A percentile compares a stretch with the other conserved stretches of the same genome.
phyloP scores from a whole-genome alignment of 2,329 filamentous ascomycete genomes.

The Macrophomina phaseolina region DNA sequence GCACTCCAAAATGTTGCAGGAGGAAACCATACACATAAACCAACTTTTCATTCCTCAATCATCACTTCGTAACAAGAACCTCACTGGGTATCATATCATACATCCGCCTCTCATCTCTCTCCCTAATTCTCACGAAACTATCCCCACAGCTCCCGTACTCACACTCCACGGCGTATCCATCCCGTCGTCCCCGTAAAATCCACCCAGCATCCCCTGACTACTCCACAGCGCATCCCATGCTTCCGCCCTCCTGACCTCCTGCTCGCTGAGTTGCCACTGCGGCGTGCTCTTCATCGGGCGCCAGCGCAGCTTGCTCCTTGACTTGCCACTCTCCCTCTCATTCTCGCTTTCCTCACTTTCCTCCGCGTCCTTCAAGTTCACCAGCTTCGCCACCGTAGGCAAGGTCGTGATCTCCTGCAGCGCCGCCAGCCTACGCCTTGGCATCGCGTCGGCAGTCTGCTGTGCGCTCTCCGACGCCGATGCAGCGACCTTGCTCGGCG shows the following conservation, averaged over 20 bases:
- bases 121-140: background rate
- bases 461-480: background rate
- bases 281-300: conserved; percentile 27
- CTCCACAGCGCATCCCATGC: conserved; percentile 26
- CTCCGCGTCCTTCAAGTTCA: conserved; percentile 10
- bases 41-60: background rate
- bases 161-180: conserved; percentile 18
- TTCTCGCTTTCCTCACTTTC: background rate
- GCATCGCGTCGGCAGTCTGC: background rate
- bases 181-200: conserved; percentile 6
- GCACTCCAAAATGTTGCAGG: no score
- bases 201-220: background rate
- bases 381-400: conserved; percentile 14
- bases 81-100: conserved; percentile 18
- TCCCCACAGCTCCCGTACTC: conserved; percentile 18
- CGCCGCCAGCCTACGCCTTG: conserved; percentile 10
- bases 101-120: background rate
- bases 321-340: background rate
- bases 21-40: background rate
- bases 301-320: conserved; percentile 22
- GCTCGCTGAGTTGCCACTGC: conserved; percentile 28
- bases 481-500: conserved; percentile 4
- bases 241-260: conserved; percentile 22
- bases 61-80: conserved; percentile 10
- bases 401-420: conserved; percentile 22